These are phyloP conservation scores for Glycine tomentella DNA, from an alignment of 306 rosid genomes.

Conservation along the genomic window DNA sequence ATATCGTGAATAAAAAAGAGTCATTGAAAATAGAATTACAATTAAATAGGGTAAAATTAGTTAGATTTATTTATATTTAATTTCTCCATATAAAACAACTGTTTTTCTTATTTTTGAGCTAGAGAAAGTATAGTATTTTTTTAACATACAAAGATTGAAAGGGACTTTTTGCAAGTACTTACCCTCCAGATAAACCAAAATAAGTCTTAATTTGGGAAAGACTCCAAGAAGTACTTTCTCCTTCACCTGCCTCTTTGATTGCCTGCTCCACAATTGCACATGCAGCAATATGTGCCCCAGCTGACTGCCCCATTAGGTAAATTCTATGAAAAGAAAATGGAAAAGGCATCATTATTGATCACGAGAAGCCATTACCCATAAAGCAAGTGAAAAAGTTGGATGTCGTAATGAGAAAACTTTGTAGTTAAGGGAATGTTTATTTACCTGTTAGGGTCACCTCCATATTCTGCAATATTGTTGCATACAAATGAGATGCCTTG, in stretches of 20 bases:
- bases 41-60: too few species aligned
- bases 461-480: constrained; percentile 89
- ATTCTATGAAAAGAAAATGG: constrained; percentile 57
- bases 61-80: too few species aligned
- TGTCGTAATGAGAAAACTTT: constrained; percentile 20
- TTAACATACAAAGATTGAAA: background rate
- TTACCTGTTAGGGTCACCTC: constrained; percentile 91
- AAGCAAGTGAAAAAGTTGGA: constrained; percentile 7
- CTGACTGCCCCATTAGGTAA: constrained; percentile 97
- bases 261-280: constrained; percentile 84
- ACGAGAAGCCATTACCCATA: constrained; percentile 17
- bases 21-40: too few species aligned
- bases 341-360: constrained; percentile 38
- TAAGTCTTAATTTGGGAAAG: constrained; percentile 83
- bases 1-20: too few species aligned
- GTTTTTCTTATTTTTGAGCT: too few species aligned
- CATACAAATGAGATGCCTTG: constrained; percentile 91
- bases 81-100: too few species aligned
- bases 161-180: constrained; percentile 39
- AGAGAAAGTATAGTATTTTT: background rate
- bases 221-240: constrained; percentile 84
- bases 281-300: constrained; percentile 98
- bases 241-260: constrained; percentile 91
- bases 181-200: constrained; percentile 99
- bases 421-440: constrained; percentile 22